Conservation (phyloP, 306 rosid species). For the apple (Malus domestica) region DNA sequence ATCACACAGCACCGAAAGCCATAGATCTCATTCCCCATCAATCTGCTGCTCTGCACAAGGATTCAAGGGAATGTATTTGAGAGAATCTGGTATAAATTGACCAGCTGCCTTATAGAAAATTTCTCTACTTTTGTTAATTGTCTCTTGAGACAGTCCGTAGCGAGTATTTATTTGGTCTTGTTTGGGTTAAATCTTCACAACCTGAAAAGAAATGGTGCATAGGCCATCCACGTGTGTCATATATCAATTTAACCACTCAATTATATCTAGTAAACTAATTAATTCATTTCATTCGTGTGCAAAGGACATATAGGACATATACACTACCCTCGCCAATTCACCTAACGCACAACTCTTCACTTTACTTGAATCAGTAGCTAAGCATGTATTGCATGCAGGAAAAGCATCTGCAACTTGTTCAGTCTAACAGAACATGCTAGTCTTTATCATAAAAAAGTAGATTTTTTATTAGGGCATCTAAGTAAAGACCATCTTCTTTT, state of each 20-base stretch:
- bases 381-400: slow-evolving; percentile 11
- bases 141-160: slow-evolving; percentile 12
- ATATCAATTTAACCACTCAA: slow-evolving; percentile 17
- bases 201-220: slow-evolving; percentile 30
- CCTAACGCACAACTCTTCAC: too few relatives aligned
- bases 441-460: slow-evolving; percentile 23
- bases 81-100: slow-evolving; percentile 62
- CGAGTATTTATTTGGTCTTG: slow-evolving; percentile 2
- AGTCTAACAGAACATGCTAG: slow-evolving; percentile 18
- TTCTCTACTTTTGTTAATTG: slow-evolving; percentile 20
- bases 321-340: not conserved
- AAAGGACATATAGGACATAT: too few relatives aligned
- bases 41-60: slow-evolving; percentile 19
- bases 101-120: slow-evolving; percentile 15
- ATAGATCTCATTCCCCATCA: slow-evolving; percentile 30
- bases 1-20: slow-evolving; percentile 39
- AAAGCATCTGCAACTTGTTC: slow-evolving; percentile 50
- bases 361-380: not conserved
- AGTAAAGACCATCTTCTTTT: slow-evolving; percentile 48
- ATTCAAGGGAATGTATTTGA: slow-evolving; percentile 49
- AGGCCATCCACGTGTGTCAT: slow-evolving; percentile 26
- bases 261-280: not conserved
- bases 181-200: slow-evolving; percentile 30
- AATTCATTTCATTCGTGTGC: not conserved
- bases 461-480: slow-evolving; percentile 42